phyloP scores from a whole-genome alignment of 2,329 filamentous ascomycete species.

The Claviceps sorghi region DNA sequence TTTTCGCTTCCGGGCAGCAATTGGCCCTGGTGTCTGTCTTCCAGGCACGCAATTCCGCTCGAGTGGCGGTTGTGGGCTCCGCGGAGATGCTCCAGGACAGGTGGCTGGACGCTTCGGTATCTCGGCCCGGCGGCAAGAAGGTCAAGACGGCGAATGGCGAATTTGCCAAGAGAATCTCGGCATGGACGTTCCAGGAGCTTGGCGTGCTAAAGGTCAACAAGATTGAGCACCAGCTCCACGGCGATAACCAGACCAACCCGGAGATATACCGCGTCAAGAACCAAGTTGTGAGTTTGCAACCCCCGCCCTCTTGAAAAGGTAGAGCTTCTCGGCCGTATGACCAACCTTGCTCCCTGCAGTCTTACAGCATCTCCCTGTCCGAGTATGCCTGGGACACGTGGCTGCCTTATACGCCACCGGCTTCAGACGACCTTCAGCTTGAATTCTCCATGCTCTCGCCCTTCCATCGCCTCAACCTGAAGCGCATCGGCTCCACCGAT shows the following conservation, averaged over 20 bases:
- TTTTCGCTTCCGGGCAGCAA: conserved; percentile 74
- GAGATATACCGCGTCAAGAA: conserved; percentile 91
- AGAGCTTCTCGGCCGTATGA: not conserved
- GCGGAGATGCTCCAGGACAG: conserved; percentile 75
- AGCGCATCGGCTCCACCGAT: conserved; percentile 36
- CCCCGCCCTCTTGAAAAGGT: no score
- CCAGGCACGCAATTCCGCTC: conserved; percentile 87
- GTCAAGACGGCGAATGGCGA: conserved; percentile 62
- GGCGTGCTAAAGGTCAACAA: conserved; percentile 76
- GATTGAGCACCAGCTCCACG: conserved; percentile 58
- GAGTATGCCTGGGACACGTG: conserved; percentile 68
- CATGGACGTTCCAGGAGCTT: conserved; percentile 92
- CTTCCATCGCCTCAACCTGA: conserved; percentile 75
- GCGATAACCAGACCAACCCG: conserved; percentile 56
- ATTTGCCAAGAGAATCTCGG: conserved; percentile 72
- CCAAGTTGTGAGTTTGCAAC: conserved; percentile 62
- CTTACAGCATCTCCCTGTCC: conserved; percentile 76
- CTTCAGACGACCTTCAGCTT: conserved; percentile 66
- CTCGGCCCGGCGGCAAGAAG: conserved; percentile 38
- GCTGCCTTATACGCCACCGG: conserved; percentile 55
- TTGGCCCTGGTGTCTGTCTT: conserved; percentile 70
- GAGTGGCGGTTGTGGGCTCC: conserved; percentile 72
- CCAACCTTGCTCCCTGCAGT: conserved; percentile 30
- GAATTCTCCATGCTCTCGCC: conserved; percentile 98
- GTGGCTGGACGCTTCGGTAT: conserved; percentile 75